phyloP scores from a whole-genome alignment of 257 asterid genomes.

The Hygrophila difformis region DNA sequence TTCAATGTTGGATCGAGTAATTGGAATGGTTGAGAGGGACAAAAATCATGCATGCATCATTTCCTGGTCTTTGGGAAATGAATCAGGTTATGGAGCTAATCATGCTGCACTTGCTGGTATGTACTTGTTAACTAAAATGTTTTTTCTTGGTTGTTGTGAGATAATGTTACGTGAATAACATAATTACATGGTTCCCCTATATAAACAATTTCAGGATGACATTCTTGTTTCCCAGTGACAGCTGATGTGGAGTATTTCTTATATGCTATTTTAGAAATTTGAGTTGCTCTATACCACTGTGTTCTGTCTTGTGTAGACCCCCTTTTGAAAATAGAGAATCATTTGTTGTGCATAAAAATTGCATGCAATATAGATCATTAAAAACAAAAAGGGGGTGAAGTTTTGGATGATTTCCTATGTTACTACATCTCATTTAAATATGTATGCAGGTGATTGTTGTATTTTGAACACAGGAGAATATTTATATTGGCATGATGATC shows the following conservation, averaged over 20 bases:
- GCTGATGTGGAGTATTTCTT: constrained; percentile 4
- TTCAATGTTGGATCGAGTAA: constrained; percentile 86
- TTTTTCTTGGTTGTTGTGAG: constrained; percentile 7
- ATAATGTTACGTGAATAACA: constrained; percentile 1
- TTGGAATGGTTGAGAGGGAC: constrained; percentile 98
- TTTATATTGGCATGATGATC: no score
- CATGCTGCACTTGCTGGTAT: constrained; percentile 92
- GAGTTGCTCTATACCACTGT: constrained; percentile 1
- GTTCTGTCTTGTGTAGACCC: not conserved
- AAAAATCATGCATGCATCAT: constrained; percentile 89
- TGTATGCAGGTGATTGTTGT: no score
- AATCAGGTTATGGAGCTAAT: constrained; percentile 90
- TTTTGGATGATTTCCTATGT: no score
- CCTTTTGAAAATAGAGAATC: not conserved
- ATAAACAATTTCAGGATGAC: not conserved
- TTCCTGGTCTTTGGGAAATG: constrained; percentile 95
- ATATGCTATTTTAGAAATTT: not conserved
- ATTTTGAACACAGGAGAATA: no score
- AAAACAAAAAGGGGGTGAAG: not conserved
- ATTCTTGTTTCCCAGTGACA: not conserved
- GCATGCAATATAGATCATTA: not conserved
- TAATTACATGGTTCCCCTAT: not conserved
- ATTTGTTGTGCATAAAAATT: not conserved
- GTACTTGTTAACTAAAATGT: constrained; percentile 1
- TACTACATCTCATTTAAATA: no score